Evolutionary conservation across 495 filamentous ascomycete genomes (phyloP).

Genomic region (Penicillium cataractarum): DNA sequence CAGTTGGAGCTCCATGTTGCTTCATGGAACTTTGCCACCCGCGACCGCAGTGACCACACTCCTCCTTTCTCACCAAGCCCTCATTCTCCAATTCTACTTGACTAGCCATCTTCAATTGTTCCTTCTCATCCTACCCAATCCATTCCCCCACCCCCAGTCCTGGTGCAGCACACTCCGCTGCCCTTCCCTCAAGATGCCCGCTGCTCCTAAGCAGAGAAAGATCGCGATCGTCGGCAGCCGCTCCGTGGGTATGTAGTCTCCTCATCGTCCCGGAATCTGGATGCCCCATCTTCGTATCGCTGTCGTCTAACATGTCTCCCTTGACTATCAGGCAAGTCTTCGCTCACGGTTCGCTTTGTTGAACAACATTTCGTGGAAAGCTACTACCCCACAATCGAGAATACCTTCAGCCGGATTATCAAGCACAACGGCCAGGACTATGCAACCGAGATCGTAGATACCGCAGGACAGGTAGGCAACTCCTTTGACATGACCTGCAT

Average conservation of each 20-base stretch:
- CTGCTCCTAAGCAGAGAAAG: slow-evolving; percentile 91
- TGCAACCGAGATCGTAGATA: slow-evolving; percentile 97
- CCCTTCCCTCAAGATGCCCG: slow-evolving; percentile 62
- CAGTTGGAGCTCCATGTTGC: slow-evolving; percentile 27
- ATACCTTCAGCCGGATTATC: slow-evolving; percentile 95
- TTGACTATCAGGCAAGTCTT: slow-evolving; percentile 79
- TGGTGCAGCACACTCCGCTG: slow-evolving; percentile 5
- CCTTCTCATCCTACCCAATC: not conserved
- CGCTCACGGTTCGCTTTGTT: slow-evolving; percentile 95
- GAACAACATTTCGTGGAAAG: slow-evolving; percentile 98
- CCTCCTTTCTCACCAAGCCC: slow-evolving; percentile 12
- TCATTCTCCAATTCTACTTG: slow-evolving; percentile 6
- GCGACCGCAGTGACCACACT: slow-evolving; percentile 10
- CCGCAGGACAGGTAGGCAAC: slow-evolving; percentile 83
- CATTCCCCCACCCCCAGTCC: not conserved
- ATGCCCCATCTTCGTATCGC: not conserved
- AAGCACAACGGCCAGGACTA: slow-evolving; percentile 89
- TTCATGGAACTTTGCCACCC: slow-evolving; percentile 36
- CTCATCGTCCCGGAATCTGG: not conserved
- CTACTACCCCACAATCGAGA: slow-evolving; percentile 99
- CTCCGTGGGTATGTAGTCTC: slow-evolving; percentile 76
- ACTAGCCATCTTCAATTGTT: not conserved
- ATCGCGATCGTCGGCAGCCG: slow-evolving; percentile 97
- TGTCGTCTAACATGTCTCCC: not conserved
- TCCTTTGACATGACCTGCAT: no score